Conservation (phyloP, 495 filamentous ascomycete species). For the Thozetella sp. region DNA sequence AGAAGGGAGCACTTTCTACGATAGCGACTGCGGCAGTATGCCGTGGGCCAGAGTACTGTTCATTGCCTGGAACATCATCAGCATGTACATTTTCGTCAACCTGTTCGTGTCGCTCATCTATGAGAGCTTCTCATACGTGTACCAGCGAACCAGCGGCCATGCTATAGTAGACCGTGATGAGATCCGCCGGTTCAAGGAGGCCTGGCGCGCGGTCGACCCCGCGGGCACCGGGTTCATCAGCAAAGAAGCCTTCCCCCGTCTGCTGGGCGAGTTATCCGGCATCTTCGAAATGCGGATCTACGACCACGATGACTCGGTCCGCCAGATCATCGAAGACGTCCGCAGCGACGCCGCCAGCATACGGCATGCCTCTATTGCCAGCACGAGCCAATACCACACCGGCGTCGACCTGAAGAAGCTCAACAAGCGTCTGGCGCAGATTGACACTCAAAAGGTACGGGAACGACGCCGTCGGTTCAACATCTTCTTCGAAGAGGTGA, state of each 20-base stretch:
- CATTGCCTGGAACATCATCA: slow-evolving; percentile 97
- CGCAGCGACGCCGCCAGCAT: slow-evolving; percentile 55
- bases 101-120: slow-evolving; percentile 98
- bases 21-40: slow-evolving; percentile 91
- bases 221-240: slow-evolving; percentile 87
- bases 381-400: slow-evolving; percentile 42
- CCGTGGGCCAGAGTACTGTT: slow-evolving; percentile 87
- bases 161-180: slow-evolving; percentile 88
- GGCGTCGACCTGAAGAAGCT: slow-evolving; percentile 81
- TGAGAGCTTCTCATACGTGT: slow-evolving; percentile 99
- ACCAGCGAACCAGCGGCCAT: slow-evolving; percentile 87
- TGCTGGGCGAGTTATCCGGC: slow-evolving; percentile 90
- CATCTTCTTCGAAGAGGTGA: slow-evolving; percentile 92
- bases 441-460: slow-evolving; percentile 76
- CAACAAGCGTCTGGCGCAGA: slow-evolving; percentile 69
- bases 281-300: slow-evolving; percentile 99
- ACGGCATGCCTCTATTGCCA: slow-evolving; percentile 55
- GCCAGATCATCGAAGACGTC: slow-evolving; percentile 80
- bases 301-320: slow-evolving; percentile 82
- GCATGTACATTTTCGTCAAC: slow-evolving; percentile 99
- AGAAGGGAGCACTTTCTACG: slow-evolving; percentile 62
- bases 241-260: slow-evolving; percentile 87
- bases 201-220: slow-evolving; percentile 94
- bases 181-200: slow-evolving; percentile 95
- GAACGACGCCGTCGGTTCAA: slow-evolving; percentile 78